Conservation (phyloP, 2,329 filamentous ascomycete genomes). For the Talaromyces sp. region DNA sequence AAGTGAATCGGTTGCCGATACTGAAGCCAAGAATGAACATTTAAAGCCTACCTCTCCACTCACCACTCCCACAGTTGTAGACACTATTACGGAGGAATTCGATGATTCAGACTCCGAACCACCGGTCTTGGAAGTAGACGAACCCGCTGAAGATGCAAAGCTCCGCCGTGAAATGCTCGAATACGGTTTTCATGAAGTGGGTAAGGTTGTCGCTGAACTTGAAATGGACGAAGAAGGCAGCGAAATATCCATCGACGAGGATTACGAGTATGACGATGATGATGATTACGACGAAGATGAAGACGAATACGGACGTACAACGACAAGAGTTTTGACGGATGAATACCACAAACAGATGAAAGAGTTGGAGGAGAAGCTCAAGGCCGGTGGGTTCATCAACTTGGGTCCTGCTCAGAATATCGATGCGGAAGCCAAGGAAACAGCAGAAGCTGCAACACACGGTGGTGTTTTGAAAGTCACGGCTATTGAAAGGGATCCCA, state of each 20-base stretch:
- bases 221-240: slow-evolving; percentile 68
- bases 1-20: not conserved
- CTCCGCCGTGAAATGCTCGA: slow-evolving; percentile 84
- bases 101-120: slow-evolving; percentile 24
- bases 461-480: slow-evolving; percentile 27
- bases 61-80: not conserved
- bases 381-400: slow-evolving; percentile 56
- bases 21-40: not conserved
- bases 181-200: slow-evolving; percentile 84
- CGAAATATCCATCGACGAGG: slow-evolving; percentile 52
- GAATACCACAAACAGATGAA: slow-evolving; percentile 80
- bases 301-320: slow-evolving; percentile 73
- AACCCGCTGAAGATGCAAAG: slow-evolving; percentile 74
- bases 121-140: slow-evolving; percentile 66
- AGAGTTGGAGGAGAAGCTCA: slow-evolving; percentile 73
- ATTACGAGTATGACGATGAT: slow-evolving; percentile 53
- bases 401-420: slow-evolving; percentile 49
- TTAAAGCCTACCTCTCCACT: not conserved
- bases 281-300: slow-evolving; percentile 63
- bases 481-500: slow-evolving; percentile 19
- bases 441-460: slow-evolving; percentile 27
- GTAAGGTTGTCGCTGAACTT: slow-evolving; percentile 87
- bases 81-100: slow-evolving; percentile 20
- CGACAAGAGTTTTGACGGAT: slow-evolving; percentile 62
- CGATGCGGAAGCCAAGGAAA: slow-evolving; percentile 24